Conservation (phyloP, 805 yeast genomes). For the Blastobotrys muscicola region DNA sequence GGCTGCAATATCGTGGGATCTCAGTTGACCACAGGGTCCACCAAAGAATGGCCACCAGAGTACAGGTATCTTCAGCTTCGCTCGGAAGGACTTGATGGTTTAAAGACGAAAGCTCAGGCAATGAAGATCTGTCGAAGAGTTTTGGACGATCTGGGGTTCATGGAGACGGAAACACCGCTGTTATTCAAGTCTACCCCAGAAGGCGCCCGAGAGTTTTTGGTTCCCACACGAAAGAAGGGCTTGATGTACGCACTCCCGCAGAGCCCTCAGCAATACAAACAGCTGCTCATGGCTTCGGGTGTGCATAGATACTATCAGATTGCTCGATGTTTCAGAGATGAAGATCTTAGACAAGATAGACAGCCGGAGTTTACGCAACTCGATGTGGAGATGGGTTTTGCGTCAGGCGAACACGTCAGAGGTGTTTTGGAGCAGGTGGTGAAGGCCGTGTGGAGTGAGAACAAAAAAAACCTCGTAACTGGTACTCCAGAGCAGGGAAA, state of each 20-base stretch:
- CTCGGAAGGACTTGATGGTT: conserved; percentile 17
- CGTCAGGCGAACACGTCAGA: conserved; percentile 59
- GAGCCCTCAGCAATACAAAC: conserved; percentile 97
- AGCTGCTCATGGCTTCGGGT: conserved; percentile 89
- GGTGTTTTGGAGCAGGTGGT: conserved; percentile 52
- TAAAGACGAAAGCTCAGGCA: conserved; percentile 28
- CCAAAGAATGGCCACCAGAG: conserved; percentile 62
- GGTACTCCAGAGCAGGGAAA: background rate
- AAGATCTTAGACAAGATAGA: conserved; percentile 86
- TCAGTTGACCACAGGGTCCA: conserved; percentile 53
- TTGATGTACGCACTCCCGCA: conserved; percentile 88
- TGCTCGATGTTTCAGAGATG: conserved; percentile 93
- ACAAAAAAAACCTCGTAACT: conserved; percentile 8
- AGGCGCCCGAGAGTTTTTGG: conserved; percentile 93
- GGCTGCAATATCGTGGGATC: conserved; percentile 55
- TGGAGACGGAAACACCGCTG: conserved; percentile 87
- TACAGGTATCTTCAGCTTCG: conserved; percentile 76
- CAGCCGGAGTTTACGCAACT: conserved; percentile 97
- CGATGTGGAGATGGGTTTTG: conserved; percentile 91
- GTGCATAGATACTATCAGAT: conserved; percentile 77
- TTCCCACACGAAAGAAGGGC: conserved; percentile 64
- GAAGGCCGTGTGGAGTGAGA: conserved; percentile 40
- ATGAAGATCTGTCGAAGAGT: conserved; percentile 29
- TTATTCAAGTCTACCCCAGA: conserved; percentile 95
- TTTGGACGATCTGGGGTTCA: conserved; percentile 40